A percentile compares a stretch with the other conserved stretches of the same genome.
phyloP scores from a whole-genome alignment of 139 green algal species.

The Ostreobium quekettii region DNA sequence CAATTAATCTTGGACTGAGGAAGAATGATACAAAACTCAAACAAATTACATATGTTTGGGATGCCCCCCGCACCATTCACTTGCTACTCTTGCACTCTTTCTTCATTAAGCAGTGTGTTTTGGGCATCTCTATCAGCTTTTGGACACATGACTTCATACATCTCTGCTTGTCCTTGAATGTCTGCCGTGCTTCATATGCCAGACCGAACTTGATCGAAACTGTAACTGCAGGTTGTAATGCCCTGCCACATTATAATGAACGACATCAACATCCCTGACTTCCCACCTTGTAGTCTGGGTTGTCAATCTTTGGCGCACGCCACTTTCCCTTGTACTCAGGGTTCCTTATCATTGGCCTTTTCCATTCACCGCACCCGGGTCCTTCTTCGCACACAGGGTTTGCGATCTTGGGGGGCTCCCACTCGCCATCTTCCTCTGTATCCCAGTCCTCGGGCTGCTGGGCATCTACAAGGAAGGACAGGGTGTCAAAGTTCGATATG shows the following conservation, averaged over 20 bases:
- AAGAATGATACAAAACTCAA: too few species aligned
- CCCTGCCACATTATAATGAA: neutral
- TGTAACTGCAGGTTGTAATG: neutral
- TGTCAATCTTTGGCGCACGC: slow-evolving; percentile 70
- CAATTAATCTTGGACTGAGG: too few species aligned
- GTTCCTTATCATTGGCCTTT: slow-evolving; percentile 72
- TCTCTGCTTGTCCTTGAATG: too few species aligned
- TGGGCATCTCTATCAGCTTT: too few species aligned
- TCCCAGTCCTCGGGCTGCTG: slow-evolving; percentile 88
- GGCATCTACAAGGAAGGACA: slow-evolving; percentile 45
- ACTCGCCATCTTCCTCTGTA: slow-evolving; percentile 87
- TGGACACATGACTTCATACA: too few species aligned
- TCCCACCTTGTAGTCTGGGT: slow-evolving; percentile 83
- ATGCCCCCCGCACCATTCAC: too few species aligned
- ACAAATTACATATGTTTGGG: too few species aligned
- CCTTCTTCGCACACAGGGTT: slow-evolving; percentile 63
- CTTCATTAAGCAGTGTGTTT: too few species aligned
- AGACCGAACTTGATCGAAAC: too few species aligned
- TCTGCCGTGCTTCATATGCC: too few species aligned
- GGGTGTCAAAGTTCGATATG: too few species aligned
- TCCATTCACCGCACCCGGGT: slow-evolving; percentile 82
- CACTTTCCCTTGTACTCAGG: slow-evolving; percentile 86
- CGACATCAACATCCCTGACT: neutral
- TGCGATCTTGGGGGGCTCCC: slow-evolving; percentile 62
- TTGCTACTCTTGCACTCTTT: too few species aligned